phyloP scores from a whole-genome alignment of 371 early-diverging fungal genomes.

The Rhizopus stolonifer region DNA sequence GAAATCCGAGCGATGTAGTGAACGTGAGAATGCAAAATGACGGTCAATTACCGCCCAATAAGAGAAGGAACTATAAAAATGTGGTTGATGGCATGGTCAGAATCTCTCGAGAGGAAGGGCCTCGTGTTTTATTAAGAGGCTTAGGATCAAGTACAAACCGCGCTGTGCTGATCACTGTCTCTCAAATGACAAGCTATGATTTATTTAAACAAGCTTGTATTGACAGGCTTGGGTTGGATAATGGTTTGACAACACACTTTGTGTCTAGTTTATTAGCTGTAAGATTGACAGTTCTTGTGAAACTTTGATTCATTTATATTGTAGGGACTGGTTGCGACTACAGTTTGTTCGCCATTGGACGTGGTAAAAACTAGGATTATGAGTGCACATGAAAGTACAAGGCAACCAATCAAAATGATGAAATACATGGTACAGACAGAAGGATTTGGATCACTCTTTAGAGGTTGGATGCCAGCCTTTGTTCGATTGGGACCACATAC shows the following conservation, averaged over 20 bases:
- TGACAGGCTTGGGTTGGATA: conserved; percentile 42
- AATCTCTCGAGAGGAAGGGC: conserved; percentile 64
- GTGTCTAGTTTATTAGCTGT: conserved; percentile 62
- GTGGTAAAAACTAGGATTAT: conserved; percentile 76
- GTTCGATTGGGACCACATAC: conserved; percentile 70
- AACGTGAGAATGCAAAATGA: conserved; percentile 78
- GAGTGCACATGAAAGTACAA: conserved; percentile 39
- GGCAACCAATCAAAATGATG: conserved; percentile 47
- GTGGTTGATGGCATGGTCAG: conserved; percentile 65
- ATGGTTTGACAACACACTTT: conserved; percentile 64
- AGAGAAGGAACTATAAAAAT: conserved; percentile 65
- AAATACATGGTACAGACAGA: conserved; percentile 57
- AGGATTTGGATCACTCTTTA: conserved; percentile 64
- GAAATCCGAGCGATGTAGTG: conserved; percentile 75
- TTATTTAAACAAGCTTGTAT: conserved; percentile 58
- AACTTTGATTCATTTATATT: background rate
- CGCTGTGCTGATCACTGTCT: conserved; percentile 67
- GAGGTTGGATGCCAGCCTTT: conserved; percentile 75
- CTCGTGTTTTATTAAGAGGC: conserved; percentile 56
- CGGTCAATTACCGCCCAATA: conserved; percentile 59
- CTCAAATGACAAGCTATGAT: conserved; percentile 69
- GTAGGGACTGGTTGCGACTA: conserved; percentile 69
- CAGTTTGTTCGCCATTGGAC: conserved; percentile 65
- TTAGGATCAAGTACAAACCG: conserved; percentile 63
- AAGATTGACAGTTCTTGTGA: conserved; percentile 5